A percentile compares a stretch with the other conserved stretches of the same genome.
Evolutionary conservation across 345 rosid species (phyloP).

Genomic region (Populus euphratica): DNA sequence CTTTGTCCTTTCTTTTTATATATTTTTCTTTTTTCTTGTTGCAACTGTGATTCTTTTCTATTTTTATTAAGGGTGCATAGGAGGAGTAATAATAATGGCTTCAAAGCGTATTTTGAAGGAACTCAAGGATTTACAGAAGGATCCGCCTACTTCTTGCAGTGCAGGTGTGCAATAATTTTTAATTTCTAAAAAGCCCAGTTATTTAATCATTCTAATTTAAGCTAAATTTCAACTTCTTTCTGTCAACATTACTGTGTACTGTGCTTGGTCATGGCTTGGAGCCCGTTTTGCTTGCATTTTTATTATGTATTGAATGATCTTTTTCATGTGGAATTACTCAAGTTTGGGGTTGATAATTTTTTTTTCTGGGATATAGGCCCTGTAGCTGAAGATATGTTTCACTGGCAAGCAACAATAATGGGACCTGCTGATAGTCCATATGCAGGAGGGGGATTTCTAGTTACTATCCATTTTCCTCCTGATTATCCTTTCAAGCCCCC

Average conservation of each 20-base stretch:
- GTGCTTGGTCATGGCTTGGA: neutral
- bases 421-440: conserved; percentile 21
- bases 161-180: conserved; percentile 23
- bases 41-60: neutral
- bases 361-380: conserved; percentile 8
- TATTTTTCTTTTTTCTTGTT: neutral
- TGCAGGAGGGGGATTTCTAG: conserved; percentile 20
- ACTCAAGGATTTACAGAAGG: conserved; percentile 47
- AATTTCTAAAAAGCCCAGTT: neutral
- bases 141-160: conserved; percentile 49
- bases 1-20: neutral
- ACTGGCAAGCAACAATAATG: conserved; percentile 21
- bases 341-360: neutral
- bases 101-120: conserved; percentile 49
- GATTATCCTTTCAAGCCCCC: conserved; percentile 23
- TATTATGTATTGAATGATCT: neutral
- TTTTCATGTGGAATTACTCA: neutral
- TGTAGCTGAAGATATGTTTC: conserved; percentile 23
- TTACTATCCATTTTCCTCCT: conserved; percentile 15
- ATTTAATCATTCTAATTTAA: neutral
- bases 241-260: neutral
- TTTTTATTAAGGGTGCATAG: neutral
- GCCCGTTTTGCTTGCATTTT: neutral
- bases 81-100: conserved; percentile 28
- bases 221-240: neutral